Evolutionary conservation across 306 rosid species (phyloP), one percentile per base, ranked within the genome.

Genomic region (Vigna hirtella): DNA sequence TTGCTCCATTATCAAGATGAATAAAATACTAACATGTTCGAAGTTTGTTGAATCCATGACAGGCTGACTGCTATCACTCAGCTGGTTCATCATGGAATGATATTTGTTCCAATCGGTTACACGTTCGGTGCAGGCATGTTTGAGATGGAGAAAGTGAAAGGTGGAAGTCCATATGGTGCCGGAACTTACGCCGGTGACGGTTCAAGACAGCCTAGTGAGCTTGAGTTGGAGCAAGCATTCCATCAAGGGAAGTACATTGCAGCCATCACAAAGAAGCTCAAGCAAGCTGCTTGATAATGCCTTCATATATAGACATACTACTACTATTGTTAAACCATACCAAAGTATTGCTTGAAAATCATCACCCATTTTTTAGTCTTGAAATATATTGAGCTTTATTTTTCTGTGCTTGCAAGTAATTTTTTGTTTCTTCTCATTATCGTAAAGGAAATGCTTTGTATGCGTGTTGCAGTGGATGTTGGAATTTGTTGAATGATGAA

Each of bases 31-130:
- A 15, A 63, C 62, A 53, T 51, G 57, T 8, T 47, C n/a, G n/a
- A 42, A 72, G 53, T 16, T 45, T 76, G 11, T 78, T 65, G 53
- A 70, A 65, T 71, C 52, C 57, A n/a, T 73, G 7, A 49, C 79
- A 94, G 98, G 80, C 88, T 94, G 77, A 94, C 98, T n/a, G 97
- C 98, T 69, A 88, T 94, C 24, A 94, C 98, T 80, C 98, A 94
- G 80, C 91, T 94, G 81, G 96, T 88, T 78, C 98, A 94, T 84
- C 98, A 91, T 36, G 98, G 98, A 63, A 89, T 94, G 97, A 76
- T 92, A 62, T 94, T 91, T 22, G 96, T 92, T 36, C 98, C 98
- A 45, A 90, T 94, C 22, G 97, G 97, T 36, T 94, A 94, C 70
- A 94, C 98, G 40, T 91, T 94, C 15, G 97, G 97, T 0, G 94